Conservation (phyloP, 1,139 yeast genomes). For the Scheffersomyces segobiensis region DNA sequence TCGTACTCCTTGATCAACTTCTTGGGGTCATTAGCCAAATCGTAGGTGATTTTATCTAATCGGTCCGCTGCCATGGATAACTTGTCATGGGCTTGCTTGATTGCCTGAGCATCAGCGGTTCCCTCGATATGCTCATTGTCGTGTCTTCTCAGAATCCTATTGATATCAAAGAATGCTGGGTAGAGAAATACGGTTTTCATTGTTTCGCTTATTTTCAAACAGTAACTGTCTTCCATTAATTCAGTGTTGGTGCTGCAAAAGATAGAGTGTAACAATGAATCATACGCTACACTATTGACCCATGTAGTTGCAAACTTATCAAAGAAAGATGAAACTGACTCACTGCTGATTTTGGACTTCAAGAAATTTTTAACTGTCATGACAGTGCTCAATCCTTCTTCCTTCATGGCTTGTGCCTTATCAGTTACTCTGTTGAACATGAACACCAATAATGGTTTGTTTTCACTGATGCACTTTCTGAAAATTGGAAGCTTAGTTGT, state of each 20-base stretch:
- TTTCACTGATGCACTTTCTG: constrained; percentile 18
- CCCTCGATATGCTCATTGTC: neutral
- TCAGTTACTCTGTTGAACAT: constrained; percentile 23
- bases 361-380: constrained; percentile 25
- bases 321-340: constrained; percentile 27
- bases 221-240: constrained; percentile 28
- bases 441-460: constrained; percentile 35
- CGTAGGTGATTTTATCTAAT: constrained; percentile 20
- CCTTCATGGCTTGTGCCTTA: constrained; percentile 1
- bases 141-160: neutral
- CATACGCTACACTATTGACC: constrained; percentile 32
- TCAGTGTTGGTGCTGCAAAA: constrained; percentile 39
- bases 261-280: constrained; percentile 36
- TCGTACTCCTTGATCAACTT: constrained; percentile 18
- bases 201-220: constrained; percentile 32
- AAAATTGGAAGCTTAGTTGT: constrained; percentile 22
- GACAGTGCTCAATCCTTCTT: constrained; percentile 15
- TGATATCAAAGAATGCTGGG: constrained; percentile 27
- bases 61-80: constrained; percentile 15
- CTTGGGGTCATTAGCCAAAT: constrained; percentile 22
- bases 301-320: constrained; percentile 43
- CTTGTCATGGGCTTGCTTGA: constrained; percentile 24
- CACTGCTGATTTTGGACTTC: constrained; percentile 8
- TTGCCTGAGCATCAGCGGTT: constrained; percentile 15
- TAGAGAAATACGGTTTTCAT: constrained; percentile 25